These are phyloP conservation scores for Colletotrichum sp. DNA, from an alignment of 2,329 filamentous ascomycete genomes.

Conservation along the genomic window DNA sequence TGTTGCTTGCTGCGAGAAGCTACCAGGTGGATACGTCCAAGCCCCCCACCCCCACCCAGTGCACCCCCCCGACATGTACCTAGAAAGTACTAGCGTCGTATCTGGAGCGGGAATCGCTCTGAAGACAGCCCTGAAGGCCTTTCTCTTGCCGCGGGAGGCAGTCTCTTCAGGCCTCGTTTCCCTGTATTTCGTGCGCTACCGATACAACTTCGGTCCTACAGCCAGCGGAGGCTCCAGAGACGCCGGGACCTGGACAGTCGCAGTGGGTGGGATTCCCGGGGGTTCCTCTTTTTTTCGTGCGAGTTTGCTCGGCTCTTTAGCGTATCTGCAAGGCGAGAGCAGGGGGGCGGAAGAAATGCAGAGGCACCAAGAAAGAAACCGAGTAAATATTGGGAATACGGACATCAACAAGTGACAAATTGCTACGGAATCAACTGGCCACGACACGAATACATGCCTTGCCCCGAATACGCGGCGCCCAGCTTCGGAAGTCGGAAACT, in stretches of 20 bases:
- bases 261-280: background rate
- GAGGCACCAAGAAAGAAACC: background rate
- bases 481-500: background rate
- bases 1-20: background rate
- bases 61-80: background rate
- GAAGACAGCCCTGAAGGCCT: background rate
- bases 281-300: background rate
- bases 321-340: background rate
- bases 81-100: slow-evolving; percentile 1
- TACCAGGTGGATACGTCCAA: background rate
- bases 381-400: slow-evolving; percentile 5
- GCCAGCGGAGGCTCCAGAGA: background rate
- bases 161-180: background rate
- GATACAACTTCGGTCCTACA: background rate
- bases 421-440: background rate
- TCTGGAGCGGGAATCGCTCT: background rate
- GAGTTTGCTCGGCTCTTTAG: slow-evolving; percentile 7
- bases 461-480: background rate
- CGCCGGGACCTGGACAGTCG: background rate
- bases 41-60: background rate
- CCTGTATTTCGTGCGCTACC: background rate
- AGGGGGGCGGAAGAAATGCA: background rate
- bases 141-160: slow-evolving; percentile 17
- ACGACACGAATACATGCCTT: background rate
- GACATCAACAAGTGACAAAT: background rate